A percentile compares a stretch with the other conserved stretches of the same genome.
phyloP scores from a whole-genome alignment of 2,329 filamentous ascomycete genomes.

The Leptographium flavum region DNA sequence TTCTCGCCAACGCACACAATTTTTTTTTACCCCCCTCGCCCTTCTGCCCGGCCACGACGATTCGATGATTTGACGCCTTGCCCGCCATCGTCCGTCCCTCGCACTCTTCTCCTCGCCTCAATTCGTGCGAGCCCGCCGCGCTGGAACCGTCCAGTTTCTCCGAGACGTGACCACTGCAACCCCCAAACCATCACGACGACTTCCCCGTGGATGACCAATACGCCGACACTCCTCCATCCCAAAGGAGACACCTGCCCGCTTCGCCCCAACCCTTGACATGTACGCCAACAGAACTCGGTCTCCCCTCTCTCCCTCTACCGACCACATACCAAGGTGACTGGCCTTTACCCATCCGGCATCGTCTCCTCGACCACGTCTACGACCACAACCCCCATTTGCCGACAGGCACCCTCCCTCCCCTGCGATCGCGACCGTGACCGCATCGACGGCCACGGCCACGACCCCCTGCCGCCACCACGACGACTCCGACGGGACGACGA shows the following conservation, averaged over 20 bases:
- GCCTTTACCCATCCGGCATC: too few species aligned
- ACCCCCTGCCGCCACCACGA: slow-evolving; percentile 9
- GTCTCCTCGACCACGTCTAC: slow-evolving; percentile 14
- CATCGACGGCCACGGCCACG: slow-evolving; percentile 11
- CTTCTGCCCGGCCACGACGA: too few species aligned
- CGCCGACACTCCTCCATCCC: slow-evolving; percentile 8
- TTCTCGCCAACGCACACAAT: slow-evolving; percentile 5
- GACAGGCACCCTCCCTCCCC: slow-evolving; percentile 21
- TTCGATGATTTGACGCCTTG: too few species aligned
- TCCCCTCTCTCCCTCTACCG: slow-evolving; percentile 41
- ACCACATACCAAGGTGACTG: slow-evolving; percentile 49
- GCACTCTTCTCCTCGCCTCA: too few species aligned
- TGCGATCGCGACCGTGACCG: slow-evolving; percentile 12
- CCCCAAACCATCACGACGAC: slow-evolving; percentile 22
- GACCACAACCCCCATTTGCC: slow-evolving; percentile 29
- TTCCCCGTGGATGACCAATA: slow-evolving; percentile 25
- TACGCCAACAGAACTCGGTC: slow-evolving; percentile 39
- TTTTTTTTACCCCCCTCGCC: not conserved
- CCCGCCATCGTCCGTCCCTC: too few species aligned
- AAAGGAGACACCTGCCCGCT: slow-evolving; percentile 11
- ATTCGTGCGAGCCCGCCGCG: slow-evolving; percentile 7
- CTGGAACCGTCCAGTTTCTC: slow-evolving; percentile 23
- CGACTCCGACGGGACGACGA: slow-evolving; percentile 10
- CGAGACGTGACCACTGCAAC: slow-evolving; percentile 21
- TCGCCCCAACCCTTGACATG: slow-evolving; percentile 34